These are phyloP conservation scores for Porogramme epimiltina DNA, from an alignment of 1,284 basidiomycete genomes.

Conservation along the genomic window DNA sequence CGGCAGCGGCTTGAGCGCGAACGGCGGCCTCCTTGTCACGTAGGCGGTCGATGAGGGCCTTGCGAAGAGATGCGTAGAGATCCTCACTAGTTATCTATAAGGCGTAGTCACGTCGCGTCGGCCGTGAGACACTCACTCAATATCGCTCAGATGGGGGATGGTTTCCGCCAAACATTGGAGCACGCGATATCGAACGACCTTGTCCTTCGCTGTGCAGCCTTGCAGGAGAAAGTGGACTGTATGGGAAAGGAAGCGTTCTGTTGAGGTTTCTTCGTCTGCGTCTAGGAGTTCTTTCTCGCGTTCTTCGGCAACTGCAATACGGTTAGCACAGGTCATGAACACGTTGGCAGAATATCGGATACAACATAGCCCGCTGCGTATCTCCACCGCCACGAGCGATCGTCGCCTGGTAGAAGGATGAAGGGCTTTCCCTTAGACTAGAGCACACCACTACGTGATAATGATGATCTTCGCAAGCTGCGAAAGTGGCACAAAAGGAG, in stretches of 20 bases:
- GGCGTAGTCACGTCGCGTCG: not conserved
- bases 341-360: too few species aligned
- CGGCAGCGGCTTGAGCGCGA: constrained; percentile 84
- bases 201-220: constrained; percentile 90
- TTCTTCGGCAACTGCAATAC: constrained; percentile 33
- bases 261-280: constrained; percentile 72
- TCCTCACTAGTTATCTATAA: constrained; percentile 64
- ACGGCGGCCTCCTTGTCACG: constrained; percentile 87
- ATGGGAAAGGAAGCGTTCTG: constrained; percentile 74
- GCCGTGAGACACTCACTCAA: constrained; percentile 63
- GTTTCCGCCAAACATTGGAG: constrained; percentile 82
- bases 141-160: constrained; percentile 79
- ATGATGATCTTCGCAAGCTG: too few species aligned
- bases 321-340: not conserved
- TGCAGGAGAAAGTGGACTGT: constrained; percentile 80
- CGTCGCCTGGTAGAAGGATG: too few species aligned
- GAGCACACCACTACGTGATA: too few species aligned
- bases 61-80: constrained; percentile 70
- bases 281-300: constrained; percentile 42
- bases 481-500: too few species aligned
- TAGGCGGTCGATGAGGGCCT: constrained; percentile 75
- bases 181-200: constrained; percentile 82
- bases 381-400: too few species aligned
- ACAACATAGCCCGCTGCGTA: too few species aligned
- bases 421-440: too few species aligned